Percentiles rank a stretch among this genome's conserved stretches.
Evolutionary conservation across 2,329 filamentous ascomycete genomes (phyloP).

Genomic region (Cercospora beticola): DNA sequence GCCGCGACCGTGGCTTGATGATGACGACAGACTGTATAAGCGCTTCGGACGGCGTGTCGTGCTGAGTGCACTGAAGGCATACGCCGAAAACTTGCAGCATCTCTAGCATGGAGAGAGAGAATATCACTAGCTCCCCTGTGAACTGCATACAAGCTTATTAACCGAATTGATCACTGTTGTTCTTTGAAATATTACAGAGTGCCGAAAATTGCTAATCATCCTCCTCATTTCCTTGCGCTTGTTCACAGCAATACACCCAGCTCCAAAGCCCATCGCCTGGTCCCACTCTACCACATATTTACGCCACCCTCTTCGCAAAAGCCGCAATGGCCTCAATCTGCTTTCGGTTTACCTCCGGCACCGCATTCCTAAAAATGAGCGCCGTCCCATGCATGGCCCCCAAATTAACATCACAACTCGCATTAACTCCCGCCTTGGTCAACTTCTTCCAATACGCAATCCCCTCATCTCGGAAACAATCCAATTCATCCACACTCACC

Average conservation of each 20-base stretch:
- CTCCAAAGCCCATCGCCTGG: too few relatives aligned
- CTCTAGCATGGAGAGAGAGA: background rate
- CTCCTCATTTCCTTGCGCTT: background rate
- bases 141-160: background rate
- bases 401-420: slow-evolving; percentile 30
- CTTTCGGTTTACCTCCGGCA: slow-evolving; percentile 30
- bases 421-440: slow-evolving; percentile 30
- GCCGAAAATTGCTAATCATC: background rate
- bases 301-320: slow-evolving; percentile 22
- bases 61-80: background rate
- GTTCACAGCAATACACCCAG: too few relatives aligned
- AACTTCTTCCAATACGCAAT: slow-evolving; percentile 31
- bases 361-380: slow-evolving; percentile 29
- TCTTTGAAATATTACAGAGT: background rate
- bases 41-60: background rate
- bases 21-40: background rate
- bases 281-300: too few relatives aligned
- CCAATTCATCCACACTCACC: slow-evolving; percentile 35
- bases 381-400: slow-evolving; percentile 29
- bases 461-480: slow-evolving; percentile 36
- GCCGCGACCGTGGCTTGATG: background rate
- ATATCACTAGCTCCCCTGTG: background rate
- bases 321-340: slow-evolving; percentile 27
- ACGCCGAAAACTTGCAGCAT: background rate
- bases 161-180: background rate